phyloP scores from a whole-genome alignment of 805 yeast species.

The Starmera dryadoides region DNA sequence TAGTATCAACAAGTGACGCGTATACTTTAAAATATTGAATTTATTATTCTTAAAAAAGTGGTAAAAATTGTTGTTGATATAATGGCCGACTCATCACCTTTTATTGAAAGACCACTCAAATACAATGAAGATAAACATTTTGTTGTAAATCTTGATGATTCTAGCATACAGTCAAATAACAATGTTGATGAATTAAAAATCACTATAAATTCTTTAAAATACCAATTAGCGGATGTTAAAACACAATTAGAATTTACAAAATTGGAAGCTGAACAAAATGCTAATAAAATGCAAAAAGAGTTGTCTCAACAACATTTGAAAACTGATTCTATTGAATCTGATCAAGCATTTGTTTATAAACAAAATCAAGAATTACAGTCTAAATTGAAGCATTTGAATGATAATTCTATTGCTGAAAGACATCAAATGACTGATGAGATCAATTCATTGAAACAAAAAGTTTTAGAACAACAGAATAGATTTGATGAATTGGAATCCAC shows the following conservation, averaged over 20 bases:
- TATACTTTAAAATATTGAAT: no score
- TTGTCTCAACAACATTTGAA: constrained; percentile 12
- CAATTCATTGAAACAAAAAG: constrained; percentile 29
- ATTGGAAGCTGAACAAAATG: constrained; percentile 22
- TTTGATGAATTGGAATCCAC: constrained; percentile 10
- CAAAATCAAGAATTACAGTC: constrained; percentile 23
- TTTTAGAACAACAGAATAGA: constrained; percentile 10
- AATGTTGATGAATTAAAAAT: constrained; percentile 1
- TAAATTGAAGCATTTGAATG: constrained; percentile 19
- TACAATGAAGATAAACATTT: constrained; percentile 7
- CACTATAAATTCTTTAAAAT: constrained; percentile 25
- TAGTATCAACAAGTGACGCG: no score
- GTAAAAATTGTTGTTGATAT: no score
- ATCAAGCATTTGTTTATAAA: constrained; percentile 29
- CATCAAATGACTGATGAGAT: constrained; percentile 20
- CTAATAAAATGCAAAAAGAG: constrained; percentile 21
- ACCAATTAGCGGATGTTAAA: constrained; percentile 28
- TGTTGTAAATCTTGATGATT: neutral
- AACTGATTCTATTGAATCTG: constrained; percentile 16
- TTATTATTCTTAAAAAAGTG: no score
- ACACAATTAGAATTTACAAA: constrained; percentile 30
- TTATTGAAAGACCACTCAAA: constrained; percentile 26
- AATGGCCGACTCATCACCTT: constrained; percentile 25
- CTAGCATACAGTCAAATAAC: neutral
- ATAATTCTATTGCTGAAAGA: constrained; percentile 15